Base-by-base conservation (phyloP, 441 rosid genomes). In the Cnidoscolus chayamansa region DNA sequence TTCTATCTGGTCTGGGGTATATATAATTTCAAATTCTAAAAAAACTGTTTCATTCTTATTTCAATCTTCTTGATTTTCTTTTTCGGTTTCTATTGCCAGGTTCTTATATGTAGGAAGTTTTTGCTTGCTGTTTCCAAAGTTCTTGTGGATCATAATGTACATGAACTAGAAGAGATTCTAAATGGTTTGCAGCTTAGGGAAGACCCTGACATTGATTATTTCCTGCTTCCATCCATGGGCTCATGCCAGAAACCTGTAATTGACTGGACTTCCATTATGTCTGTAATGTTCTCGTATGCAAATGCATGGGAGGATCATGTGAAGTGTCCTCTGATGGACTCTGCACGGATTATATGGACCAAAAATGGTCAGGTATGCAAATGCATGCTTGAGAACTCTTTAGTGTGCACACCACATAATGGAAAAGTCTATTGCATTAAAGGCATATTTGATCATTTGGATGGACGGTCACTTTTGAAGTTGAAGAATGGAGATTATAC, bases 331-430 rank as follows among this genome's bases (percentile, higher is more conserved):
- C n/a, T 63, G 65, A 62, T 71, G 37, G 79, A 63, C 43, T 72
- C 61, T 81, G 80, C 76, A 72, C 66, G 72, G 72, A 15, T 64
- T 72, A 54, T 92, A 17, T 84, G 78, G 59, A 84, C 93, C 47
- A 84, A 82, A 83, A 81, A 71, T 40, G 94, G 93, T 58, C 74
- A 17, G 1, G 72, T 81, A 51, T 88, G 91, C 81, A 58, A 78
- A n/a, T 89, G 98, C 80, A 55, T 58, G 68, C 74, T 89, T 65
- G 75, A 77, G 69, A 79, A 91, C 76, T 90, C 95, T 37, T 71
- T 95, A 79, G 91, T 91, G 15, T 85, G 35, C 80, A 90, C 98
- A 1, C 97, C 99, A 3, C 97, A 95, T 70, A 95, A 84, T 63
- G 91, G 86, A 59, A 63, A 32, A 0, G 43, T 87, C 15, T 95